phyloP scores from a whole-genome alignment of 495 filamentous ascomycete species.

The Neurospora tetraspora region DNA sequence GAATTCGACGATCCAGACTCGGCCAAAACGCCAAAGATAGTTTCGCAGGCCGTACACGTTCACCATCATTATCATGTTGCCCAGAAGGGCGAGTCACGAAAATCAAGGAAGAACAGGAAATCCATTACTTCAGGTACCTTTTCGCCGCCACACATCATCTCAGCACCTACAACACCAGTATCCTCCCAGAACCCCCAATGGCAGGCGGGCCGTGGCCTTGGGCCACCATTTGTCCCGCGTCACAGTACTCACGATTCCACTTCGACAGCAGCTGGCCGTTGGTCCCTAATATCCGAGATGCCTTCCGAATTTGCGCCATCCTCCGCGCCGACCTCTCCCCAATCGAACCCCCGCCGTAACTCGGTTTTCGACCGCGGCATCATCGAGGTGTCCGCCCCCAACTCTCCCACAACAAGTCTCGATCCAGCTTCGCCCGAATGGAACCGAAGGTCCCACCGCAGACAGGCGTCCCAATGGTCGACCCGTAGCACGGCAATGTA shows the following conservation, averaged over 20 bases:
- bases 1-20: conserved; percentile 14
- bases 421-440: conserved; percentile 49
- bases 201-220: conserved; percentile 4
- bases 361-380: conserved; percentile 68
- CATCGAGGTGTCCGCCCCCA: conserved; percentile 52
- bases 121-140: conserved; percentile 48
- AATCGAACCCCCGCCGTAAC: conserved; percentile 53
- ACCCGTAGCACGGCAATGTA: conserved; percentile 29
- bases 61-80: conserved; percentile 83
- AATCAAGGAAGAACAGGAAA: conserved; percentile 61
- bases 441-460: conserved; percentile 35
- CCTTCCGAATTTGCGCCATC: conserved; percentile 54
- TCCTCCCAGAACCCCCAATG: conserved; percentile 8
- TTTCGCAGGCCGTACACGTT: conserved; percentile 72
- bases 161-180: conserved; percentile 17
- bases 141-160: conserved; percentile 37
- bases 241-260: conserved; percentile 32
- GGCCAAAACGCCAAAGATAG: conserved; percentile 8
- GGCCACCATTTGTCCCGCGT: conserved; percentile 2
- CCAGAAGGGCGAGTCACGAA: conserved; percentile 52
- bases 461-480: conserved; percentile 45
- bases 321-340: conserved; percentile 74
- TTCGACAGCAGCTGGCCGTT: conserved; percentile 42
- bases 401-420: conserved; percentile 61
- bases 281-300: conserved; percentile 54